A percentile compares a stretch with the other conserved stretches of the same genome.
Conservation (phyloP, 2,329 filamentous ascomycete genomes). For the Orbilia quercus region DNA sequence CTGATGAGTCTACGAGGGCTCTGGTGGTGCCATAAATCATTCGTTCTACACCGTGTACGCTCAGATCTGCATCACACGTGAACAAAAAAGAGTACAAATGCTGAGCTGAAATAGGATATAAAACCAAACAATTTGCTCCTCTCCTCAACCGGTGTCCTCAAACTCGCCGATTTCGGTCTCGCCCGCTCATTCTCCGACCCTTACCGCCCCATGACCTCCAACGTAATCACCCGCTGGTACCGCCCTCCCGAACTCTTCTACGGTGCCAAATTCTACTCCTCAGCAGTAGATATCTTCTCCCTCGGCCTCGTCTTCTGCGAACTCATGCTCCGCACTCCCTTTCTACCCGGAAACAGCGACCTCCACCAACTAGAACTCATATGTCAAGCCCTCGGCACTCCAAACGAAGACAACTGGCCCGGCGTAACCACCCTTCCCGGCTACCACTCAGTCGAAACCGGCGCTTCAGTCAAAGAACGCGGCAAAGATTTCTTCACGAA, state of each 20-base stretch:
- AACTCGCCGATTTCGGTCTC: slow-evolving; percentile 97
- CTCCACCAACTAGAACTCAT: slow-evolving; percentile 87
- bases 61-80: background rate
- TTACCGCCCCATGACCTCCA: slow-evolving; percentile 86
- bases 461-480: slow-evolving; percentile 68
- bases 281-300: slow-evolving; percentile 93
- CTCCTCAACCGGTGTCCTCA: slow-evolving; percentile 89
- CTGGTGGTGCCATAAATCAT: slow-evolving; percentile 97
- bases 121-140: slow-evolving; percentile 99
- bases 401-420: slow-evolving; percentile 94
- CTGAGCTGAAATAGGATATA: slow-evolving; percentile 77
- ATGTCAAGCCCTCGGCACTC: slow-evolving; percentile 85
- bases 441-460: slow-evolving; percentile 75
- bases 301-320: slow-evolving; percentile 94
- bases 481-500: slow-evolving; percentile 78
- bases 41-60: slow-evolving; percentile 79
- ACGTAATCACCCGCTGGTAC: slow-evolving; percentile 98
- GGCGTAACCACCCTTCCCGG: slow-evolving; percentile 83
- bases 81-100: too few relatives aligned
- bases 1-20: slow-evolving; percentile 92
- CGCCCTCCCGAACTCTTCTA: slow-evolving; percentile 93
- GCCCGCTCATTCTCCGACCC: slow-evolving; percentile 90
- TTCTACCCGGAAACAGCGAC: slow-evolving; percentile 84
- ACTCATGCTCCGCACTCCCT: slow-evolving; percentile 82
- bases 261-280: slow-evolving; percentile 86